Evolutionary conservation across 2,329 filamentous ascomycete species (phyloP).

Genomic region (Curvularia lunata): DNA sequence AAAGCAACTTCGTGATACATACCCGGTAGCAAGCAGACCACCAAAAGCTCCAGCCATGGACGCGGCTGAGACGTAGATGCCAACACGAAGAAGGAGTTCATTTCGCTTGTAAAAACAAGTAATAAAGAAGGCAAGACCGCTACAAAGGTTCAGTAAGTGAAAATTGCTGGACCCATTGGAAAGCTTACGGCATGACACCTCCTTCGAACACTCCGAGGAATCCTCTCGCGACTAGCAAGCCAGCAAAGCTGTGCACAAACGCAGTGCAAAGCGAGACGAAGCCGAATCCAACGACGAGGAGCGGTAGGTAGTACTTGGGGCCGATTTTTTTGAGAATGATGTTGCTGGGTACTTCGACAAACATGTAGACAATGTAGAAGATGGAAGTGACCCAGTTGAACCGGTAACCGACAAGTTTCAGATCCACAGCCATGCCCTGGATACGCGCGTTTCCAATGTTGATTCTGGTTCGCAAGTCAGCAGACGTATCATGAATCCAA

Average conservation of each 20-base stretch:
- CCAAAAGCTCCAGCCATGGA: constrained; percentile 65
- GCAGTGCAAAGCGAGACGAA: constrained; percentile 62
- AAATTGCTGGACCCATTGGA: no score
- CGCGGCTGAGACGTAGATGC: constrained; percentile 63
- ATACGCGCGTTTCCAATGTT: constrained; percentile 64
- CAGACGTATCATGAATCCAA: not conserved
- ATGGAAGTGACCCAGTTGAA: constrained; percentile 66
- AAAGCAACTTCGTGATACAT: constrained; percentile 36
- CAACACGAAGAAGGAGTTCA: constrained; percentile 62
- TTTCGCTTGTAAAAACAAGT: constrained; percentile 63
- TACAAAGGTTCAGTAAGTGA: constrained; percentile 17
- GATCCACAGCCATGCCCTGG: constrained; percentile 59
- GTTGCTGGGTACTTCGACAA: constrained; percentile 64
- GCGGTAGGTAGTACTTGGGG: constrained; percentile 60
- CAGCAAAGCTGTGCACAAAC: constrained; percentile 58
- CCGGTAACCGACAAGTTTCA: constrained; percentile 56
- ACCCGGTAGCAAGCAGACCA: constrained; percentile 61
- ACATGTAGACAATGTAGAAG: constrained; percentile 64
- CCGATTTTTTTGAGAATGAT: constrained; percentile 62
- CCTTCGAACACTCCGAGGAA: constrained; percentile 64
- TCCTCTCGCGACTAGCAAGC: constrained; percentile 57
- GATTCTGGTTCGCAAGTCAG: constrained; percentile 30
- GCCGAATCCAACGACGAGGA: constrained; percentile 63
- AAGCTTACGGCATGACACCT: constrained; percentile 60
- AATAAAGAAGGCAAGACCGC: constrained; percentile 63